phyloP scores from a whole-genome alignment of 805 yeast genomes.

The Candida maris region DNA sequence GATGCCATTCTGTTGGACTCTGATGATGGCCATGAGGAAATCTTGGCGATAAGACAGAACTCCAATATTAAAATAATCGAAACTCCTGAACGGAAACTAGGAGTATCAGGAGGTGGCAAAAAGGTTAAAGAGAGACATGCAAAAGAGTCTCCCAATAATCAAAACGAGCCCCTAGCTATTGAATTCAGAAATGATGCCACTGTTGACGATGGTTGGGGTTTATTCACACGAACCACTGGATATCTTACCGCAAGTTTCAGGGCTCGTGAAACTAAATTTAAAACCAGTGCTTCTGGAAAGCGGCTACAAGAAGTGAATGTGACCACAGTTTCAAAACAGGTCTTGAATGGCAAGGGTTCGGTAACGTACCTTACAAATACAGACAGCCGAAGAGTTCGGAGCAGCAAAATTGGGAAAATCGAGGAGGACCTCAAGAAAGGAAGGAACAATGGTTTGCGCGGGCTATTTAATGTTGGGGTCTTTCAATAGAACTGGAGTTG shows the following conservation, averaged over 20 bases:
- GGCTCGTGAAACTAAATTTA: constrained; percentile 12
- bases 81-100: constrained; percentile 53
- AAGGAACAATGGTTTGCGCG: constrained; percentile 11
- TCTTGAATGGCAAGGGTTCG: constrained; percentile 23
- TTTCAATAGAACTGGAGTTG: no score
- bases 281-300: constrained; percentile 24
- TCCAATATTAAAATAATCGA: constrained; percentile 47
- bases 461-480: constrained; percentile 14
- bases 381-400: constrained; percentile 6
- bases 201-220: constrained; percentile 20
- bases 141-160: not conserved
- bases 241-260: constrained; percentile 31
- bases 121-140: not conserved
- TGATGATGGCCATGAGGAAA: constrained; percentile 34
- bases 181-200: constrained; percentile 5
- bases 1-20: constrained; percentile 33
- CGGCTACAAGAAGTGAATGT: constrained; percentile 29
- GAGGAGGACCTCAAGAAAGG: constrained; percentile 16
- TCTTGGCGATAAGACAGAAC: constrained; percentile 30
- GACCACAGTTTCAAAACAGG: constrained; percentile 25
- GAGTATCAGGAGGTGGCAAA: constrained; percentile 42
- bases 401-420: constrained; percentile 17
- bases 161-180: not conserved
- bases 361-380: constrained; percentile 25
- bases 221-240: constrained; percentile 21